Evolutionary conservation across 352 stramenopile genomes (phyloP).

Genomic region (Phytopythium boreale): DNA sequence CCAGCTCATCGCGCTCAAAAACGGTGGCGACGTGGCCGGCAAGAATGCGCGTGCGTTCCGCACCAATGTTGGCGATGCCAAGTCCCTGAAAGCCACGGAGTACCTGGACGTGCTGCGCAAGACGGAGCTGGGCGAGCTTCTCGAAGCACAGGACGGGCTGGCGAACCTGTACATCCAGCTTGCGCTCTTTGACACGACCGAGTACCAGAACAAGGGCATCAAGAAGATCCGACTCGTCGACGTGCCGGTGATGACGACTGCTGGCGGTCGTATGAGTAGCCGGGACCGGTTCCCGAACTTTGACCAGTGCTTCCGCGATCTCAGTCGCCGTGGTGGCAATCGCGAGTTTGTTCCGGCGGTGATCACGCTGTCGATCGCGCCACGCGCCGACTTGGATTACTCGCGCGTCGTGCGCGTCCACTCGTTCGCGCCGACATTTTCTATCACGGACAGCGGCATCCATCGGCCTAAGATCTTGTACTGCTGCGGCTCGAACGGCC

Average conservation of each 20-base stretch:
- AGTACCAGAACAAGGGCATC: slow-evolving; percentile 53
- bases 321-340: slow-evolving; percentile 32
- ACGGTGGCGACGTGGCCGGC: slow-evolving; percentile 88
- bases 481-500: slow-evolving; percentile 92
- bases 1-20: slow-evolving; percentile 94
- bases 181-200: slow-evolving; percentile 74
- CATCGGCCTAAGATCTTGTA: slow-evolving; percentile 97
- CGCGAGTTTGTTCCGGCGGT: slow-evolving; percentile 64
- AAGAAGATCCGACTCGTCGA: slow-evolving; percentile 77
- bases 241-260: slow-evolving; percentile 34
- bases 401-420: slow-evolving; percentile 76
- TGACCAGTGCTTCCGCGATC: slow-evolving; percentile 69
- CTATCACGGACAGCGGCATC: slow-evolving; percentile 94
- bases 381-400: slow-evolving; percentile 80
- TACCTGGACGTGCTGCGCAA: slow-evolving; percentile 61
- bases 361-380: slow-evolving; percentile 70
- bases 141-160: slow-evolving; percentile 76
- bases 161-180: slow-evolving; percentile 77
- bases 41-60: slow-evolving; percentile 77
- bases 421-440: slow-evolving; percentile 91
- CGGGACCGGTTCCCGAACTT: slow-evolving; percentile 27
- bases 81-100: slow-evolving; percentile 57
- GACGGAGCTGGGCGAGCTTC: slow-evolving; percentile 46
- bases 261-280: background rate
- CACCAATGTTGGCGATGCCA: slow-evolving; percentile 76